Conservation (phyloP, 352 stramenopile species). For the Pythium insidiosum region DNA sequence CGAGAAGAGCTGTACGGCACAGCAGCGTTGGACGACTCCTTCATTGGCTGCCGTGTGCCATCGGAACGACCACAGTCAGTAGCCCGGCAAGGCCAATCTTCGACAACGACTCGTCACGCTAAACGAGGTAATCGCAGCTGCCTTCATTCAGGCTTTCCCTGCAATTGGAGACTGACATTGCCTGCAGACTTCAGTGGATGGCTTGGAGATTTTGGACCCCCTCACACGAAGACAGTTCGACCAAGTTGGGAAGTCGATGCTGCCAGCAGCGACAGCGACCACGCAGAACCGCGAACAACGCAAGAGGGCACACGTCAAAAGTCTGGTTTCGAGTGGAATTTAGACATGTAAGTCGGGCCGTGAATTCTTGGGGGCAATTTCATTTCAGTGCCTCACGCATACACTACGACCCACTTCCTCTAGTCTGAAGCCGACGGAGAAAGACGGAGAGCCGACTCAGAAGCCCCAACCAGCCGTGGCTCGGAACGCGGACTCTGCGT, state of each 20-base stretch:
- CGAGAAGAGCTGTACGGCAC: conserved; percentile 62
- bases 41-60: conserved; percentile 35
- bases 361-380: too few species aligned
- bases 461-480: too few species aligned
- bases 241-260: conserved; percentile 30
- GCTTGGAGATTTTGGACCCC: conserved; percentile 63
- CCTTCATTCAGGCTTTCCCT: too few species aligned
- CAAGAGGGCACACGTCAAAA: not conserved
- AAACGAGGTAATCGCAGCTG: too few species aligned
- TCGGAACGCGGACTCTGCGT: too few species aligned
- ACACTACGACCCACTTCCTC: too few species aligned
- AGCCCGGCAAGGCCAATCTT: too few species aligned
- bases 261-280: conserved; percentile 1
- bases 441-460: too few species aligned
- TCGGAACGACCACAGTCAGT: conserved; percentile 2
- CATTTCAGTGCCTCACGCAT: too few species aligned
- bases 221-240: conserved; percentile 65
- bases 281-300: not conserved
- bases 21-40: conserved; percentile 30
- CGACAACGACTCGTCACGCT: too few species aligned
- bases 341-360: conserved; percentile 39
- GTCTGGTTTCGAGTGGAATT: conserved; percentile 49
- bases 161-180: not conserved
- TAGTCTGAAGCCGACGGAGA: too few species aligned
- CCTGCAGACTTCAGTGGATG: conserved; percentile 57